Evolutionary conservation across 345 rosid genomes (phyloP), one percentile per base, ranked within the genome.

Genomic region (Streptanthus diversifolius): DNA sequence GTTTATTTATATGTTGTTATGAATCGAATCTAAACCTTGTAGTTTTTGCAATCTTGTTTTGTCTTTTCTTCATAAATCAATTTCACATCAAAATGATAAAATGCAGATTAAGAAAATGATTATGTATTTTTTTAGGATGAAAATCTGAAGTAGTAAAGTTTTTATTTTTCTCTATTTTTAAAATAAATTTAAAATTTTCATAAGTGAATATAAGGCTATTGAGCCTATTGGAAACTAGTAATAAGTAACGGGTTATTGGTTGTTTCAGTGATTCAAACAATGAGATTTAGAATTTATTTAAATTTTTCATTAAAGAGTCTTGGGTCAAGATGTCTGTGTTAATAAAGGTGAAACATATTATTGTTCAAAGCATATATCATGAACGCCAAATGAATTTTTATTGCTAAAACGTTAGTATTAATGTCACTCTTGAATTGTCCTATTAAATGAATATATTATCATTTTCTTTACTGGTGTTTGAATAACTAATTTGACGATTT

Each of bases 361-460:
- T 32, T 41, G 63, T 53, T 41, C 63, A 13, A 29, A 54, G 41
- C 9, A 30, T 18, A 18, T 12, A 30, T 8, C 22, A 54, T 39
- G 53, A 68, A 52, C 72, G 54, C 72, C 72, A 68, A 54, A 68
- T 8, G 10, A 5, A 54, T 17, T 12, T 54, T 55, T 32, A 18
- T 5, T 27, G 51, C 17, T 27, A 48, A 39, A n/a, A n/a, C n/a
- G n/a, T n/a, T n/a, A n/a, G n/a, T n/a, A n/a, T n/a, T n/a, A n/a
- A n/a, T n/a, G n/a, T n/a, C n/a, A n/a, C n/a, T n/a, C n/a, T n/a
- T n/a, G n/a, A n/a, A n/a, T n/a, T n/a, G n/a, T n/a, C n/a, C n/a
- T n/a, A n/a, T n/a, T n/a, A n/a, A n/a, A n/a, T n/a, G n/a, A n/a
- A n/a, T n/a, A n/a, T n/a, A n/a, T n/a, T n/a, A n/a, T n/a, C n/a